Base-by-base conservation (phyloP, 192 early-diverging fungal species). In the Coemansia javaensis region DNA sequence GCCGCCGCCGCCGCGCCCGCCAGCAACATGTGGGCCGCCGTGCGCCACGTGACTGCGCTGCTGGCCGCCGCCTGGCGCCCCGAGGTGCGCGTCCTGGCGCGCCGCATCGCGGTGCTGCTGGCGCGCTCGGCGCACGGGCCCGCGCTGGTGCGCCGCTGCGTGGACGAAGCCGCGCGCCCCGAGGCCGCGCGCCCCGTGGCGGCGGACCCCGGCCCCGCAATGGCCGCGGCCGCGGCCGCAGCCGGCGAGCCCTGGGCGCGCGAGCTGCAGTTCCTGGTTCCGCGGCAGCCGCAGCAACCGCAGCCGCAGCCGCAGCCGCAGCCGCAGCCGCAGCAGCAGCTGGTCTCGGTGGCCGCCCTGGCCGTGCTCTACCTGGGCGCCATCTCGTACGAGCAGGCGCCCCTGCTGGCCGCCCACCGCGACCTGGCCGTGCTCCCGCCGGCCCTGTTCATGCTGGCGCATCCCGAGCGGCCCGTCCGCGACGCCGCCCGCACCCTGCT, bases 41-140 rank as follows among this genome's bases (percentile, higher is more conserved):
- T 63, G 27, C 63, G 59, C 11, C 58, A 66, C 23, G 34, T 74
- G 23, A 58, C 50, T 8, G 55, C 54, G 0, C 28, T 74, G 13
- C 39, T 74, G 7, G 21, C 53, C 8, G 38, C 50, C 25, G 39
- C 48, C 11, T 44, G 53, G 47, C 66, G 63, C 55, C 27, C 47
- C 20, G 20, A 47, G 39, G 34, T 74, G 59, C 54, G 62, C 0
- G 63, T 42, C 0, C 47, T 44, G 46, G 46, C 58, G 37, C 58
- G 70, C 0, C 70, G 70, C 17, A 63, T 74, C 9, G 53, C 40
- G 11, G 63, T 74, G 50, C 66, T 74, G 28, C 34, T 74, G n/a
- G 47, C 63, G 22, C 70, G 70, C 11, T 74, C 70, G 10, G 13
- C 46, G 4, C 63, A 65, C n/a, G 62, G 69, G n/a, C 17, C 8